Evolutionary conservation across 192 early-diverging fungal species (phyloP), one percentile per base, ranked within the genome.

Genomic region (Borealophlyctis nickersoniae): DNA sequence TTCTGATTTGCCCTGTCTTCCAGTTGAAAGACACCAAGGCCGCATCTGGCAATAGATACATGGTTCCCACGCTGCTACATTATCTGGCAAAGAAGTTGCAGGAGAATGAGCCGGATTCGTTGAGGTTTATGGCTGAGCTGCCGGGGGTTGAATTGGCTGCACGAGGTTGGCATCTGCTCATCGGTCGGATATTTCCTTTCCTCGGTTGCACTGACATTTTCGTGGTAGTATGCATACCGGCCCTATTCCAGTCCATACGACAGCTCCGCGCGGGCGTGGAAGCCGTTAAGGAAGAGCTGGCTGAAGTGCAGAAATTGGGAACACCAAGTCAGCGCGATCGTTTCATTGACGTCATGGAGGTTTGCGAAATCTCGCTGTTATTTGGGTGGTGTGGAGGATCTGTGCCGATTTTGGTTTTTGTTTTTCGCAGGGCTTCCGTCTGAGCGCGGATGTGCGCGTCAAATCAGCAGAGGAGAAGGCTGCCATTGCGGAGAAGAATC

Each of bases 41-140:
- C 7, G 59, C 61, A 36, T 45, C 49, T 2, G 59, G 26, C 1
- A 58, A 51, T 48, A 39, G 36, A 4, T 49, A 60, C 24, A 50
- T 29, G 63, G 52, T 70, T 29, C 74, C 79, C 3, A 83, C 81
- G 16, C 52, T 81, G 16, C 49, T 83, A 34, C 81, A 83, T 60
- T 81, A 78, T 53, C 39, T 83, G 1, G 77, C 64, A n/a, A 54
- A 58, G 32, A 62, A 65, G 34, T 39, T 81, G n/a, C 60, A 75
- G 2, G 56, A 73, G 32, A 66, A 53, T 23, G 66, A 74, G 14
- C 63, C 70, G 29, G 77, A 76, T 16, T 36, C 63, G 19, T 36
- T 77, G 1, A 61, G 70, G 22, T 79, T 78, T 22, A 66, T 67
- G 52, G 33, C 33, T 22, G 79, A 83, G 64, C 68, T 83, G 65